A percentile compares a stretch with the other conserved stretches of the same genome.
phyloP scores from a whole-genome alignment of 176 grass and related monocot genomes.

The Triticum timopheevii region DNA sequence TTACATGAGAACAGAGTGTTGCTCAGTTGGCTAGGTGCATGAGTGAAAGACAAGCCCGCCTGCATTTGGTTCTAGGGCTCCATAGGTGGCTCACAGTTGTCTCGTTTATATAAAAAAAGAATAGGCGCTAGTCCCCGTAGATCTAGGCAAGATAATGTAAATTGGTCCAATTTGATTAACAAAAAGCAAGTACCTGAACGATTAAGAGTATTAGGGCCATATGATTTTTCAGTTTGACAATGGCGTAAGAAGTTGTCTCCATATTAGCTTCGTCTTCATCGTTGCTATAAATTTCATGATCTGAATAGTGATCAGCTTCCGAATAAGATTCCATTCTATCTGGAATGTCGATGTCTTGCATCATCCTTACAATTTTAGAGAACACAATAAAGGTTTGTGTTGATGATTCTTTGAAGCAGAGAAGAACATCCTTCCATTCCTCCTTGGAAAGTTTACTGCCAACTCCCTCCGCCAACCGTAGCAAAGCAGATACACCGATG shows the following conservation, averaged over 20 bases:
- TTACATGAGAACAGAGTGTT: neutral
- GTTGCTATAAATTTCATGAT: slow-evolving; percentile 64
- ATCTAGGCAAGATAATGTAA: neutral
- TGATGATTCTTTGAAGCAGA: slow-evolving; percentile 67
- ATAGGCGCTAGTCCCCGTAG: neutral
- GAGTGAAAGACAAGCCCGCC: neutral
- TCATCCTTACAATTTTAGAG: slow-evolving; percentile 72
- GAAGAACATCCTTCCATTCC: slow-evolving; percentile 82
- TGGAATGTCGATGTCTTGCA: slow-evolving; percentile 93
- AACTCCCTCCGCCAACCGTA: slow-evolving; percentile 64
- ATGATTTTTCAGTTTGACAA: slow-evolving; percentile 78
- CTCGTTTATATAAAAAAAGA: neutral
- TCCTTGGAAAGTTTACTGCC: slow-evolving; percentile 62
- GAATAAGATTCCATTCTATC: slow-evolving; percentile 73
- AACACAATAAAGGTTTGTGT: slow-evolving; percentile 45
- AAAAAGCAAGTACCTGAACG: slow-evolving; percentile 56
- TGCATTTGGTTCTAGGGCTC: neutral
- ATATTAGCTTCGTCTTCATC: slow-evolving; percentile 93
- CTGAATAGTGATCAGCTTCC: slow-evolving; percentile 79
- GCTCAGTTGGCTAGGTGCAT: neutral
- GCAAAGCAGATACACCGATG: slow-evolving; percentile 65
- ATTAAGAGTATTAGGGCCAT: slow-evolving; percentile 59
- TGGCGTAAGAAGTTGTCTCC: slow-evolving; percentile 75
- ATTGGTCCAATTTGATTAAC: neutral
- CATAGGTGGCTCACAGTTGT: neutral